Percentiles rank a stretch among this genome's conserved stretches.
These are phyloP conservation scores for Cylindrotheca fusiformis DNA, from an alignment of 108 stramenopile genomes.

Conservation along the genomic window DNA sequence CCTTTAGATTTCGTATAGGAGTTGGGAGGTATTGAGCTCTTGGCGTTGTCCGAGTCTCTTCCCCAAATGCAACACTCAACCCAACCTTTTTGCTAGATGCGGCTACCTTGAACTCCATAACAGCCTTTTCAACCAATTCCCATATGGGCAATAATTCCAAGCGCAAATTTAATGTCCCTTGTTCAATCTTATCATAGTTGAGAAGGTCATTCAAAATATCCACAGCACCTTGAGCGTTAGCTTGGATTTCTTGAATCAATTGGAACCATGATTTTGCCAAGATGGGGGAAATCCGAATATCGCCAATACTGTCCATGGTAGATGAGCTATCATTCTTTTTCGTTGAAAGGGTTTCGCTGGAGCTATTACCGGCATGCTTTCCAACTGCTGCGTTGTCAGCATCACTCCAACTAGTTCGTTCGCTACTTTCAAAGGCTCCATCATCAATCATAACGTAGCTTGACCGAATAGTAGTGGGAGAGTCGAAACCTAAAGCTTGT, in stretches of 20 bases:
- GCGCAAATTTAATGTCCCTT: conserved; percentile 16
- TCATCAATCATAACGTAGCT: neutral
- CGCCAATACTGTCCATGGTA: neutral
- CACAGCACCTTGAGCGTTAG: neutral
- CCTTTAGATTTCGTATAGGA: conserved; percentile 2
- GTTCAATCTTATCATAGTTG: conserved; percentile 40
- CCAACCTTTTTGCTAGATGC: neutral
- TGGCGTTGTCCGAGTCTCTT: neutral
- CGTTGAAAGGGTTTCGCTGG: neutral
- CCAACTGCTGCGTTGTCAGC: neutral
- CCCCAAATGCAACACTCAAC: neutral
- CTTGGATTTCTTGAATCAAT: neutral
- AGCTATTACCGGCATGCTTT: too few relatives aligned
- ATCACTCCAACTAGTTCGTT: neutral
- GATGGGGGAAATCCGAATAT: neutral
- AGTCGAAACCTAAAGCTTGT: conserved; percentile 1
- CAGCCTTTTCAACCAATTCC: conserved; percentile 11
- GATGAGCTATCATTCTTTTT: neutral
- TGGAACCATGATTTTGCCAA: neutral
- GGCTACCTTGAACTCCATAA: conserved; percentile 14
- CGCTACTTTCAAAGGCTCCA: neutral
- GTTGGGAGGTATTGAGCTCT: neutral
- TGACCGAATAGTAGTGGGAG: neutral
- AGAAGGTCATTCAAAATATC: conserved; percentile 28
- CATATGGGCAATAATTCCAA: conserved; percentile 13